phyloP scores from a whole-genome alignment of 257 asterid species.

The Solanum dulcamara region DNA sequence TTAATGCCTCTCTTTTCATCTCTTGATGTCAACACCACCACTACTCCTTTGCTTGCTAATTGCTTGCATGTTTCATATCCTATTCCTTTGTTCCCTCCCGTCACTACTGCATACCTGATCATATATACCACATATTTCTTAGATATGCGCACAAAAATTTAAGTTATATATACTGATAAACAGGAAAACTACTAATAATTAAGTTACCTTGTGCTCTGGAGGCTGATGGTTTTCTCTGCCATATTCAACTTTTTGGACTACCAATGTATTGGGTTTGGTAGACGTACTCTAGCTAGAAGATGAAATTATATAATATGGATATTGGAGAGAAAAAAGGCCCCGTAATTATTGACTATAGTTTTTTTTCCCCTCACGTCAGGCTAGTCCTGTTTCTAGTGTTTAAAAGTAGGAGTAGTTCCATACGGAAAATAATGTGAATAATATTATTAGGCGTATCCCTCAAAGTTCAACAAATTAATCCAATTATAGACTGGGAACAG shows the following conservation, averaged over 20 bases:
- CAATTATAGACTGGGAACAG: too few relatives aligned
- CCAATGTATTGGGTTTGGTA: not conserved
- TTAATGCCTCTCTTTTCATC: conserved; percentile 31
- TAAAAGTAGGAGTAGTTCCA: too few relatives aligned
- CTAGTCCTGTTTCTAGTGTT: not conserved
- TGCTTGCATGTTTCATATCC: conserved; percentile 46
- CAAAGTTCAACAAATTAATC: too few relatives aligned
- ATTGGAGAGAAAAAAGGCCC: not conserved
- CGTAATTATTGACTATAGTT: not conserved
- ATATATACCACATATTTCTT: not conserved
- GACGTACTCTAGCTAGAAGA: not conserved
- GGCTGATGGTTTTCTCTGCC: not conserved
- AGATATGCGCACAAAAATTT: not conserved
- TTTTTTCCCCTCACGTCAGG: not conserved
- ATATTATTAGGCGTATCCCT: too few relatives aligned
- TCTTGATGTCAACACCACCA: conserved; percentile 41
- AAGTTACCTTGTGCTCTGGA: not conserved
- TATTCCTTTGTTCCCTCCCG: conserved; percentile 44
- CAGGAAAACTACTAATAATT: not conserved
- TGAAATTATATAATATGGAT: not conserved
- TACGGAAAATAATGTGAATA: too few relatives aligned
- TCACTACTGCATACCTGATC: conserved; percentile 31
- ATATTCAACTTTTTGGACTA: not conserved
- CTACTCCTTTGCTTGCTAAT: conserved; percentile 30
- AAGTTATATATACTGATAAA: not conserved